Conservation (phyloP, 139 green algal species). For the Chlorella vulgaris region DNA sequence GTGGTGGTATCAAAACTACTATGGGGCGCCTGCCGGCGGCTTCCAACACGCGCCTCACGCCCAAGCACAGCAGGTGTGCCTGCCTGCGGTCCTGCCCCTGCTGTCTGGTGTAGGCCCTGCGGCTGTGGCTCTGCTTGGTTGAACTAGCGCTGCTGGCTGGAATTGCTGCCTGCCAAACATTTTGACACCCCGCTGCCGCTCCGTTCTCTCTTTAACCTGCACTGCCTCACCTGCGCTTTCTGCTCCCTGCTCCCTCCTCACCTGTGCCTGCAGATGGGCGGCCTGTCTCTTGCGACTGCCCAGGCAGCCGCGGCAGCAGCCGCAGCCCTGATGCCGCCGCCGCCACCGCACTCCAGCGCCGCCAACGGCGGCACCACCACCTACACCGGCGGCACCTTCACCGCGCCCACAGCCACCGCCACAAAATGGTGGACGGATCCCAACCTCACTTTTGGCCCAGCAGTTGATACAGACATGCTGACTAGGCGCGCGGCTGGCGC, state of each 20-base stretch:
- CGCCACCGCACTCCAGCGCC: background rate
- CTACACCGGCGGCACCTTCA: background rate
- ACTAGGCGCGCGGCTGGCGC: background rate
- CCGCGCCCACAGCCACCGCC: background rate
- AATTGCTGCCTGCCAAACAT: no score
- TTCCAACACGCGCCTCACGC: conserved; percentile 22
- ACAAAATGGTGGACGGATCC: conserved; percentile 44
- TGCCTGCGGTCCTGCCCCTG: background rate
- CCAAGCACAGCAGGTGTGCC: conserved; percentile 10
- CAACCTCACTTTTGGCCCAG: conserved; percentile 29
- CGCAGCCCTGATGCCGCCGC: conserved; percentile 22
- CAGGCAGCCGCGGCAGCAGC: conserved; percentile 15
- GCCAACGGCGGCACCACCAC: background rate
- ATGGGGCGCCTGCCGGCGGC: conserved; percentile 1
- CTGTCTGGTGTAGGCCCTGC: no score
- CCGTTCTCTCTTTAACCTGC: no score
- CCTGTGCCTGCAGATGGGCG: conserved; percentile 21
- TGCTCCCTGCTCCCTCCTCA: background rate
- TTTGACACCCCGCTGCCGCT: no score
- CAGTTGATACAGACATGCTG: conserved; percentile 25
- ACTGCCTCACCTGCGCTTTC: background rate
- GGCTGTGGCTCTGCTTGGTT: no score
- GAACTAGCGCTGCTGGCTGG: no score
- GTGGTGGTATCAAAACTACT: conserved; percentile 50
- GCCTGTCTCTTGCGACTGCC: background rate